Evolutionary conservation across 129 eudicot species (phyloP), one percentile per base, ranked within the genome.

Genomic region (Arctium lappa): DNA sequence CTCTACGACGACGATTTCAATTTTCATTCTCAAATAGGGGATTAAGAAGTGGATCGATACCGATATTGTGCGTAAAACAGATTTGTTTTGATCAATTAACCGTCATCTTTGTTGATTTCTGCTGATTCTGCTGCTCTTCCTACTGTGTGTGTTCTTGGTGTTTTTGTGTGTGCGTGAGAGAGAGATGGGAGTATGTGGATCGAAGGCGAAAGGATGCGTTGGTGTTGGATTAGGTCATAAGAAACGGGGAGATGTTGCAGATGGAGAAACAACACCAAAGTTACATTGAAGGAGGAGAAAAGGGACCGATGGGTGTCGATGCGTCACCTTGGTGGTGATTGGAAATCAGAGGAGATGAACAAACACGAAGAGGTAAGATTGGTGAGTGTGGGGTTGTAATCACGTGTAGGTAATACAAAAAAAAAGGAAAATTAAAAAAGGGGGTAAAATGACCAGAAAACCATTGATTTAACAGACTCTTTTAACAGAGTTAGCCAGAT

Each of bases 171-270:
- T 72, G 79, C 2, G 36, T 33, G 27, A 22, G 65, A 71, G 53
- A 66, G 81, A 78, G 37, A 93, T 94, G 98, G 98, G 98, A 44
- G 89, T 68, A 6, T 92, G 98, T 84, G 98, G 91, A 85, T 94
- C 98, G 56, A 92, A 89, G 81, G 91, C 91, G 4, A 81, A 80
- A 66, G 94, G 94, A 27, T 94, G 98, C 72, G 90, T 91, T 3
- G 86, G 85, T 36, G 82, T 86, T 34, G 85, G 90, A 75, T 84
- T 88, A 71, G 79, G 84, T 39, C 62, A 82, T 48, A 65, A 79
- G 31, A 82, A 81, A 86, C 89, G 79, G 13, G 73, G 39, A 83
- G 86, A 82, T 82, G 68, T 38, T 53, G 34, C 37, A 30, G 82
- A 79, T 73, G 75, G 69, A 22, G 80, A 84, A 63, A 42, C 30